Percentiles rank a stretch among this genome's conserved stretches.
Evolutionary conservation across 495 filamentous ascomycete genomes (phyloP).

Genomic region (Podospora pseudocomata): DNA sequence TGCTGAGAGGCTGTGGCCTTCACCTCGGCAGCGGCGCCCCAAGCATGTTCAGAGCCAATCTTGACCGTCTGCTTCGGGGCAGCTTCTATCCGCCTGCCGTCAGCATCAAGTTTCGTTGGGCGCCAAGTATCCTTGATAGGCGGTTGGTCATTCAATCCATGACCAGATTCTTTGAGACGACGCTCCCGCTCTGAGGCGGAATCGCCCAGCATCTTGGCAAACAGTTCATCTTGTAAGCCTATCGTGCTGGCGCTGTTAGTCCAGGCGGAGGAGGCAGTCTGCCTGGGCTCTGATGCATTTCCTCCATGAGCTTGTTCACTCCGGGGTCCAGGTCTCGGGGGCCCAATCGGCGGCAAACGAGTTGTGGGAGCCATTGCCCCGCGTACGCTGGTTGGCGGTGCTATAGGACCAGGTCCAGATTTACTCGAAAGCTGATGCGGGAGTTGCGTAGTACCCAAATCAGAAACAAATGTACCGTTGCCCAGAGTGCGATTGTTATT

Average conservation of each 20-base stretch:
- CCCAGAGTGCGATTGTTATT: slow-evolving; percentile 66
- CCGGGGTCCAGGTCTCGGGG: slow-evolving; percentile 27
- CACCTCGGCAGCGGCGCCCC: slow-evolving; percentile 20
- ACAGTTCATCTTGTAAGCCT: slow-evolving; percentile 26
- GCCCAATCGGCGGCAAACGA: slow-evolving; percentile 40
- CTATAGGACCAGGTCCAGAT: slow-evolving; percentile 46
- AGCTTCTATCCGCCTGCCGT: slow-evolving; percentile 29
- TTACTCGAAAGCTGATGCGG: slow-evolving; percentile 31
- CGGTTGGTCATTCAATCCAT: slow-evolving; percentile 32
- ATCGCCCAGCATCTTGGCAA: slow-evolving; percentile 25
- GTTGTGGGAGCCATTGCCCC: slow-evolving; percentile 14
- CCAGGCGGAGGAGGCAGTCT: slow-evolving; percentile 16
- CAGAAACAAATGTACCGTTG: slow-evolving; percentile 73
- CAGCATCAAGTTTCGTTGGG: slow-evolving; percentile 50
- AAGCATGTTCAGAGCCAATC: slow-evolving; percentile 27
- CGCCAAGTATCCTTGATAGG: slow-evolving; percentile 64
- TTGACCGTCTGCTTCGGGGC: slow-evolving; percentile 26
- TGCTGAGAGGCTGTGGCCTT: slow-evolving; percentile 19
- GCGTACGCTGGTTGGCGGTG: slow-evolving; percentile 27
- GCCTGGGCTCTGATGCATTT: slow-evolving; percentile 4
- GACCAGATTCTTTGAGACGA: slow-evolving; percentile 29
- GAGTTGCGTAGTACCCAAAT: slow-evolving; percentile 47
- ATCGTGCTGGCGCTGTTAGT: slow-evolving; percentile 17
- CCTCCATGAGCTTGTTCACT: slow-evolving; percentile 9
- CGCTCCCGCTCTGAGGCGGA: slow-evolving; percentile 30